phyloP scores from a whole-genome alignment of 495 filamentous ascomycete genomes.

The Sordaria brevicollis region DNA sequence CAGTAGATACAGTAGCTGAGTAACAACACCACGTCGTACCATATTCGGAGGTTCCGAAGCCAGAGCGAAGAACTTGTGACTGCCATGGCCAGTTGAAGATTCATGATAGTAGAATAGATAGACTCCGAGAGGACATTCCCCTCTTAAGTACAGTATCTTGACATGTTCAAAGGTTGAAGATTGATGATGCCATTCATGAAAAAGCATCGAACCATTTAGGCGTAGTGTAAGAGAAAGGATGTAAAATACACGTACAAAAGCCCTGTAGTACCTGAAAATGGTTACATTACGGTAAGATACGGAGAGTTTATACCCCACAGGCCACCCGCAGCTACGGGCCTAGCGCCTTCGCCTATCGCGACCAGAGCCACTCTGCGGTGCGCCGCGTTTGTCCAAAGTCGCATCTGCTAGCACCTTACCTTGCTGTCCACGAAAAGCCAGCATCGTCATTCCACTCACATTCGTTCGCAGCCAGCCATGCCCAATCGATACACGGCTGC shows the following conservation, averaged over 20 bases:
- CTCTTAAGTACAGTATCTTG: background rate
- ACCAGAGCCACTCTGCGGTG: background rate
- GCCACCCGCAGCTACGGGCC: background rate
- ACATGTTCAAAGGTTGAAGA: background rate
- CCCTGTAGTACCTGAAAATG: background rate
- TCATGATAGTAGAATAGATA: background rate
- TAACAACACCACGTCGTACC: background rate
- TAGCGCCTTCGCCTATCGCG: background rate
- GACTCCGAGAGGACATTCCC: background rate
- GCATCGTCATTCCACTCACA: background rate
- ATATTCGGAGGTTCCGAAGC: background rate
- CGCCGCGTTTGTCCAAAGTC: background rate
- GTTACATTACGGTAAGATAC: background rate
- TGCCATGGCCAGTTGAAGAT: background rate
- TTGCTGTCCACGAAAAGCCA: background rate
- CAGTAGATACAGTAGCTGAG: background rate
- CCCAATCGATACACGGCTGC: background rate
- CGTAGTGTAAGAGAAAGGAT: background rate
- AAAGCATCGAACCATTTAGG: background rate
- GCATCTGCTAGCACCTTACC: background rate
- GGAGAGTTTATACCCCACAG: background rate
- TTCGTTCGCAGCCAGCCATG: constrained; percentile 6
- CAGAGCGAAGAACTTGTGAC: background rate
- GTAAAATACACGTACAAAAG: background rate
- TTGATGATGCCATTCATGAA: background rate